Conservation (phyloP, 2,329 filamentous ascomycete genomes). For the Aspergillus felis region DNA sequence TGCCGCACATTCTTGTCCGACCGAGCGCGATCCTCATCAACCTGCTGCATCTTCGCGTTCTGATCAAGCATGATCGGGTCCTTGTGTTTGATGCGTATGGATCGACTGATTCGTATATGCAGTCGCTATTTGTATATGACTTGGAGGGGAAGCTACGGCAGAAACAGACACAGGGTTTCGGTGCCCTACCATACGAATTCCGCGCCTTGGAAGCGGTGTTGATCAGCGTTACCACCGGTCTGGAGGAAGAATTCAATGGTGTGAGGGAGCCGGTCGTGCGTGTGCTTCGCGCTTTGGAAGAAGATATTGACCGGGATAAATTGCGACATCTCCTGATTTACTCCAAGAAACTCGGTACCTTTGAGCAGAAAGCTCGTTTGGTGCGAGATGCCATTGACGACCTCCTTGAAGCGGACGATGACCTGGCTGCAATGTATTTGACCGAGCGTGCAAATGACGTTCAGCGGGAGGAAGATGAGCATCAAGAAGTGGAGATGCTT, state of each 20-base stretch:
- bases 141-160: slow-evolving; percentile 88
- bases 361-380: slow-evolving; percentile 93
- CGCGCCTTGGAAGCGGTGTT: slow-evolving; percentile 91
- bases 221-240: slow-evolving; percentile 84
- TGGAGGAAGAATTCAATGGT: slow-evolving; percentile 92
- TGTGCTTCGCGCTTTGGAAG: slow-evolving; percentile 84
- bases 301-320: slow-evolving; percentile 95
- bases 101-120: slow-evolving; percentile 88
- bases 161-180: slow-evolving; percentile 53
- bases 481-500: slow-evolving; percentile 95
- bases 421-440: slow-evolving; percentile 90
- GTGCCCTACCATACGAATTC: slow-evolving; percentile 86
- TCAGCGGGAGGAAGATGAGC: slow-evolving; percentile 72
- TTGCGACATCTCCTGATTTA: slow-evolving; percentile 85
- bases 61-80: slow-evolving; percentile 92
- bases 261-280: slow-evolving; percentile 88
- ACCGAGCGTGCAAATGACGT: slow-evolving; percentile 79
- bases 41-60: slow-evolving; percentile 87
- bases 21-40: slow-evolving; percentile 93
- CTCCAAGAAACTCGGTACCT: slow-evolving; percentile 92
- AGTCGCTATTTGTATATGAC: slow-evolving; percentile 97
- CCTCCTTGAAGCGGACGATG: slow-evolving; percentile 91
- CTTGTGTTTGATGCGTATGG: slow-evolving; percentile 96
- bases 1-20: slow-evolving; percentile 92
- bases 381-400: slow-evolving; percentile 95